Conservation (phyloP, 2,329 filamentous ascomycete species). For the Hymenoscyphus repandus region DNA sequence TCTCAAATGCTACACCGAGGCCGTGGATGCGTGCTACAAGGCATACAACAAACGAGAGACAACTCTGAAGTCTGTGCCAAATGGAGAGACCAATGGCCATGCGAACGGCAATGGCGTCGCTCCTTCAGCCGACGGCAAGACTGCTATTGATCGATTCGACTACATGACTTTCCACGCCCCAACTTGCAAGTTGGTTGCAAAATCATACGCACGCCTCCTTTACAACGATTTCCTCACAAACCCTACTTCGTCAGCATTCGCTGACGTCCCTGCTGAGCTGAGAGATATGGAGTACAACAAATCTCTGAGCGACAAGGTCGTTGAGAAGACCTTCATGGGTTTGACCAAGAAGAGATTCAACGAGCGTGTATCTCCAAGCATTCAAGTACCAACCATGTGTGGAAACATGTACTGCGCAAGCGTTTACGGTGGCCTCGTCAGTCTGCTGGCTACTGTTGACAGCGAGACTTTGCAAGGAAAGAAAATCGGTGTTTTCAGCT, state of each 20-base stretch:
- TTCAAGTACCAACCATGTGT: slow-evolving; percentile 73
- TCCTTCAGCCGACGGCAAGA: slow-evolving; percentile 43
- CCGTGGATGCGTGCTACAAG: slow-evolving; percentile 75
- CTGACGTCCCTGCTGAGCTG: slow-evolving; percentile 70
- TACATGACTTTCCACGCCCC: slow-evolving; percentile 79
- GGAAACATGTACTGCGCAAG: slow-evolving; percentile 60
- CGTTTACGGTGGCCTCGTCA: slow-evolving; percentile 51
- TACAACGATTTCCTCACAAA: slow-evolving; percentile 81
- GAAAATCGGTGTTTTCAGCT: slow-evolving; percentile 54
- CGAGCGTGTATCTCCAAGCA: slow-evolving; percentile 68
- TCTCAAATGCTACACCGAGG: slow-evolving; percentile 74
- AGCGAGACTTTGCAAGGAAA: slow-evolving; percentile 53
- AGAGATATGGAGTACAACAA: slow-evolving; percentile 74
- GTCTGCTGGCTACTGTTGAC: slow-evolving; percentile 47
- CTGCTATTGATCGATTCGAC: slow-evolving; percentile 73
- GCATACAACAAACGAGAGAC: slow-evolving; percentile 73
- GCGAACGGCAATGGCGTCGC: slow-evolving; percentile 39
- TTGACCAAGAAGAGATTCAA: slow-evolving; percentile 80
- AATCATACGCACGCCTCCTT: slow-evolving; percentile 76
- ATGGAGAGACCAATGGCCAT: slow-evolving; percentile 50
- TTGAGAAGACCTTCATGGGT: slow-evolving; percentile 83
- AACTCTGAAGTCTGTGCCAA: slow-evolving; percentile 44
- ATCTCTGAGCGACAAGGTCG: slow-evolving; percentile 73
- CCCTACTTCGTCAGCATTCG: slow-evolving; percentile 61
- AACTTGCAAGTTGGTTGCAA: slow-evolving; percentile 81